Evolutionary conservation across 1,284 basidiomycete species (phyloP).

Genomic region (Cystobasidiaceae sp.): DNA sequence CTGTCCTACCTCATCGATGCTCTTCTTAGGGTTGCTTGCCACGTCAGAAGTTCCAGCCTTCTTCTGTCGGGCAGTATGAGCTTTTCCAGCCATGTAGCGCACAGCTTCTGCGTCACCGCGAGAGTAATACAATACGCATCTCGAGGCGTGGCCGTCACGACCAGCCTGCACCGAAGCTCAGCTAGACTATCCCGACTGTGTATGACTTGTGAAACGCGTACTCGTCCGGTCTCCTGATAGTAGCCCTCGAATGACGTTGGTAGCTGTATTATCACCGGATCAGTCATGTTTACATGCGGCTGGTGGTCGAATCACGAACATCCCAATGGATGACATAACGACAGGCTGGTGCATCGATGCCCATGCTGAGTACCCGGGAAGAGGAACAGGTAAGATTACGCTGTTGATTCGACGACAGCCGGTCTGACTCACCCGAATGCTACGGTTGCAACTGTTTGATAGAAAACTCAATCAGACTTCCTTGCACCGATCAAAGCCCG

Average conservation of each 20-base stretch:
- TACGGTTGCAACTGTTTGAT: constrained; percentile 57
- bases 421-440: constrained; percentile 60
- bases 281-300: constrained; percentile 71
- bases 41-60: neutral
- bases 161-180: constrained; percentile 53
- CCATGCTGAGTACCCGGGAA: constrained; percentile 45
- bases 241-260: constrained; percentile 55
- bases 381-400: neutral
- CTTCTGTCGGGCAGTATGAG: constrained; percentile 6
- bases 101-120: constrained; percentile 31
- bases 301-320: constrained; percentile 51
- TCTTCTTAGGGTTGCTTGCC: neutral
- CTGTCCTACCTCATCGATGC: neutral
- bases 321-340: constrained; percentile 73
- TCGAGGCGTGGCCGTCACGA: constrained; percentile 61
- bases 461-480: constrained; percentile 45
- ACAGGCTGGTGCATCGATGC: constrained; percentile 67
- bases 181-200: neutral
- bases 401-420: neutral
- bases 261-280: constrained; percentile 30
- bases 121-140: constrained; percentile 37
- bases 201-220: neutral
- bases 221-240: constrained; percentile 76
- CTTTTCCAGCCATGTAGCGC: constrained; percentile 15
- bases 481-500: neutral